phyloP scores from a whole-genome alignment of 1,284 basidiomycete species.

The Moesziomyces parantarcticus region DNA sequence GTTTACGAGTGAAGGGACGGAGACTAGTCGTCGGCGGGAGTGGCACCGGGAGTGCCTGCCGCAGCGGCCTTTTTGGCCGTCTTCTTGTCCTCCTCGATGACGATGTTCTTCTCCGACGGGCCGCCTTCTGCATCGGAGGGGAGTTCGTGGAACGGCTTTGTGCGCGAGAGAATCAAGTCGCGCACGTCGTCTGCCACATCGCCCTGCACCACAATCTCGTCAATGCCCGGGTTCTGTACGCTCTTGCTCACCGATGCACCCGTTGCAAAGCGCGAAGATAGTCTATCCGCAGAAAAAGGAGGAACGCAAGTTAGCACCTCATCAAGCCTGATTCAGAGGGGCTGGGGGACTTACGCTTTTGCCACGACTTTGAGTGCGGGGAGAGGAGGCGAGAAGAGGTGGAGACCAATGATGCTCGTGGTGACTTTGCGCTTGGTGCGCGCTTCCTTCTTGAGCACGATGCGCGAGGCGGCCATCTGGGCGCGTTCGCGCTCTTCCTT shows the following conservation, averaged over 20 bases:
- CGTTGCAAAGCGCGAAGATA: conserved; percentile 63
- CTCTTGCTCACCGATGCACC: conserved; percentile 66
- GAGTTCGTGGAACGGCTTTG: conserved; percentile 63
- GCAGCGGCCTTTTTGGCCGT: conserved; percentile 48
- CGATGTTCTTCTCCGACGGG: conserved; percentile 56
- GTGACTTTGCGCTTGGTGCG: conserved; percentile 67
- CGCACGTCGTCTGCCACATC: conserved; percentile 65
- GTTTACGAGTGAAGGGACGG: too few species aligned
- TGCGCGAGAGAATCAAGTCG: conserved; percentile 53
- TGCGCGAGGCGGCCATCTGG: conserved; percentile 55
- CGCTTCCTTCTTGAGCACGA: conserved; percentile 61
- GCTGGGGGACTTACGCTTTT: conserved; percentile 56
- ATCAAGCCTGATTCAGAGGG: not conserved
- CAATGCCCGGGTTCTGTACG: conserved; percentile 60
- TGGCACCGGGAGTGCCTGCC: conserved; percentile 13
- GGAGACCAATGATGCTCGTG: conserved; percentile 60
- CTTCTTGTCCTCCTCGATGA: conserved; percentile 65
- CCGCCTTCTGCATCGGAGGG: conserved; percentile 60
- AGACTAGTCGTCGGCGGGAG: conserved; percentile 21
- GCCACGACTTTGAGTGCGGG: conserved; percentile 64
- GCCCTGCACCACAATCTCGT: conserved; percentile 67
- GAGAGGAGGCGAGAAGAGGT: conserved; percentile 64
- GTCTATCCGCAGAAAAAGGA: conserved; percentile 20
- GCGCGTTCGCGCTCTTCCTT: conserved; percentile 63
- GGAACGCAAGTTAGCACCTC: not conserved